Evolutionary conservation across 225 moss, liverwort and hornwort genomes (phyloP), one percentile per base, ranked within the genome.

Genomic region (Marchantia polymorpha): DNA sequence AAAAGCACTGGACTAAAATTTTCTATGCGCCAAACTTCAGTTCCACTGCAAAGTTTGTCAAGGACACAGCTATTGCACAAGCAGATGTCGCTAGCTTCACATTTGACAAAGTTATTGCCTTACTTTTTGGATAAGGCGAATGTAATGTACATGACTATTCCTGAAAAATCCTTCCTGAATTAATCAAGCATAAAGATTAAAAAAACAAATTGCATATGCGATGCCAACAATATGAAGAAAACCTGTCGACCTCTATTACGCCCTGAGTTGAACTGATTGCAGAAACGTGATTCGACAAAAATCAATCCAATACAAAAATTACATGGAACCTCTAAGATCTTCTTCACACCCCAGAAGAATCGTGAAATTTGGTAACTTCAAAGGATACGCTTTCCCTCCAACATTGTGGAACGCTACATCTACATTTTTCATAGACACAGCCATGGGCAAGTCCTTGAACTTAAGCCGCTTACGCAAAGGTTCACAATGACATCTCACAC

Each of bases 351-450:
- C 1, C 23, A 61, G 23, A 61, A 61, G 1, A 61, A 61, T 10
- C n/a, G 22, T 7, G n/a, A n/a, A 5, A 61, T 61, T 0, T 71
- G 50, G 50, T 15, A 27, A 39, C 64, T 59, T 53, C 9, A 69
- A 81, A 90, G 94, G 96, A 96, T 96, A 96, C 96, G 94, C 88
- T 85, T 91, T 94, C 73, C 92, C 93, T 75, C 91, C 94, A 81
- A 89, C 88, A 85, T 90, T 94, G 80, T 96, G 96, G 81, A 96
- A 96, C 72, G 91, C 96, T 82, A 75, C 80, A 83, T 96, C 96
- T 60, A 96, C 88, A 86, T 96, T 92, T 87, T 94, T 96, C 96
- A 96, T 94, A 63, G 96, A 96, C 81, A 94, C 92, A 84, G 96
- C 91, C 94, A 96, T 94, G 82, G 80, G 75, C 84, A 61, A 78